phyloP scores from a whole-genome alignment of 2,329 filamentous ascomycete genomes.

The Claviceps quebecensis region DNA sequence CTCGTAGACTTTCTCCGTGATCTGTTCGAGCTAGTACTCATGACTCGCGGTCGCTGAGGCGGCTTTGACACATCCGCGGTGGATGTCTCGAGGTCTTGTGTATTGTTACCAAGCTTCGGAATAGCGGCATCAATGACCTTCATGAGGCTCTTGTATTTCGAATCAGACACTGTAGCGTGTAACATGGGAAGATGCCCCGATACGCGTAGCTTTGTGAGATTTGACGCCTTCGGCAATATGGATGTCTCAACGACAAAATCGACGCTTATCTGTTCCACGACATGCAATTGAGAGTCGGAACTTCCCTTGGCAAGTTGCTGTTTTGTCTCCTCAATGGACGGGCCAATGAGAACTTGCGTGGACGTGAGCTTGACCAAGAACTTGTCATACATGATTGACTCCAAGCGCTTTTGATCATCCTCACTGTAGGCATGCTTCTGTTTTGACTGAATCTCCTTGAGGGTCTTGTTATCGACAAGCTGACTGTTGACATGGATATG shows the following conservation, averaged over 20 bases:
- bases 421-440: conserved; percentile 78
- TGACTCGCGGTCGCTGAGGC: conserved; percentile 27
- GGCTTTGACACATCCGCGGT: conserved; percentile 14
- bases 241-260: conserved; percentile 94
- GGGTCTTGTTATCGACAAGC: conserved; percentile 78
- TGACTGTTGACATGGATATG: conserved; percentile 91
- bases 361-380: conserved; percentile 88
- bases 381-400: conserved; percentile 94
- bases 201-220: conserved; percentile 80
- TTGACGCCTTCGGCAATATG: conserved; percentile 90
- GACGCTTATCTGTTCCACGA: conserved; percentile 94
- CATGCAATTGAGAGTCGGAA: conserved; percentile 60
- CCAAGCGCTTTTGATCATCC: conserved; percentile 74
- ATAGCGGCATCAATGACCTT: conserved; percentile 89
- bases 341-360: conserved; percentile 89
- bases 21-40: conserved; percentile 31
- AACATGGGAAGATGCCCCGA: conserved; percentile 85
- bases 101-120: conserved; percentile 52
- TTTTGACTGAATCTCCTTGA: conserved; percentile 82
- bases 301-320: conserved; percentile 58
- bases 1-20: conserved; percentile 29
- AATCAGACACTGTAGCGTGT: conserved; percentile 82
- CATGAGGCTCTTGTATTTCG: conserved; percentile 96
- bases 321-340: conserved; percentile 82
- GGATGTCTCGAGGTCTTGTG: conserved; percentile 12